phyloP scores from a whole-genome alignment of 371 early-diverging fungal genomes.

The Lichtheimia corymbifera region DNA sequence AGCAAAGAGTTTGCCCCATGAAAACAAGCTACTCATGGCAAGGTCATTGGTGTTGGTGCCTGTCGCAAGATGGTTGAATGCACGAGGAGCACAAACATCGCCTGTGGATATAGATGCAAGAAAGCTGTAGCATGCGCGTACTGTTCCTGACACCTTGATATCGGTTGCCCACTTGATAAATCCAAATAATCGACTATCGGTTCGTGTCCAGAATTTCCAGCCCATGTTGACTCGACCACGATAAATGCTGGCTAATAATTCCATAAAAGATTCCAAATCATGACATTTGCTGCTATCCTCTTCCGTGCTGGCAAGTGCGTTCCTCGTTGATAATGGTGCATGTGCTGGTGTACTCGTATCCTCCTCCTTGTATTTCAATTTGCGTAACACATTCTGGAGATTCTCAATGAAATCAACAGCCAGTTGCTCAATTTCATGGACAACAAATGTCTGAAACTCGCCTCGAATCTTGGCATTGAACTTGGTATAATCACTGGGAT shows the following conservation, averaged over 20 bases:
- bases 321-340: slow-evolving; percentile 17
- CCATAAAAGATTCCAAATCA: slow-evolving; percentile 68
- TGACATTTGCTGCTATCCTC: slow-evolving; percentile 33
- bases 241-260: slow-evolving; percentile 72
- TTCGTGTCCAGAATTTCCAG: slow-evolving; percentile 72
- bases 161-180: slow-evolving; percentile 78
- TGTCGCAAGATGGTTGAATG: slow-evolving; percentile 27
- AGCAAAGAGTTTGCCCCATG: slow-evolving; percentile 45
- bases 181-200: slow-evolving; percentile 57
- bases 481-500: slow-evolving; percentile 34
- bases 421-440: slow-evolving; percentile 52
- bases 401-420: slow-evolving; percentile 50
- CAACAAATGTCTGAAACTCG: slow-evolving; percentile 53
- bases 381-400: slow-evolving; percentile 57
- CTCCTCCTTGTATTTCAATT: slow-evolving; percentile 75
- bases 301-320: slow-evolving; percentile 16
- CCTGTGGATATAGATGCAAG: slow-evolving; percentile 44
- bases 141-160: slow-evolving; percentile 31
- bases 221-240: slow-evolving; percentile 75
- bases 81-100: slow-evolving; percentile 29
- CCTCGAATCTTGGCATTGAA: slow-evolving; percentile 39
- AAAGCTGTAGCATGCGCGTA: slow-evolving; percentile 38
- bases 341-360: slow-evolving; percentile 43
- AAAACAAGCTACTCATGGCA: slow-evolving; percentile 27
- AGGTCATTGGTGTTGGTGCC: slow-evolving; percentile 23